Evolutionary conservation across 768 basidiomycete genomes (phyloP).

Genomic region (Boletus fagicola): DNA sequence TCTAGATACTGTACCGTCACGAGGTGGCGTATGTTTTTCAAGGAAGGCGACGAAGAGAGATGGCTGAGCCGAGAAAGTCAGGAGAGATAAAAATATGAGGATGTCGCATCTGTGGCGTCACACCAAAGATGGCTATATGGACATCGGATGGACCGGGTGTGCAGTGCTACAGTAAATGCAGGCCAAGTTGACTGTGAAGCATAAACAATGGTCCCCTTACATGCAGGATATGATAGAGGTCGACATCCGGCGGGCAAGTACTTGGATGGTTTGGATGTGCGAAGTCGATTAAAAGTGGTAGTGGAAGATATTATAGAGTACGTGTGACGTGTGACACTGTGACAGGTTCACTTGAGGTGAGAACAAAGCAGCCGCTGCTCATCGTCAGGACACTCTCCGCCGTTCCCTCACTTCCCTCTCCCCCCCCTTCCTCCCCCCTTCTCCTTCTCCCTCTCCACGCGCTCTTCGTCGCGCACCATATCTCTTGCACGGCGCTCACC

Average conservation of each 20-base stretch:
- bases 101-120: slow-evolving; percentile 10
- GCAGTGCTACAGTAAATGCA: not conserved
- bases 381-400: slow-evolving; percentile 11
- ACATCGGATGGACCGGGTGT: not conserved
- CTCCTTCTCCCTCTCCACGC: no score
- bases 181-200: no score
- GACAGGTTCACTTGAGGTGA: slow-evolving; percentile 20
- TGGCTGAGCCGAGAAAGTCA: not conserved
- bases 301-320: no score
- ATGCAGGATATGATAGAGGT: not conserved
- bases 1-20: not conserved
- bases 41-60: not conserved
- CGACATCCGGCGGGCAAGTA: not conserved
- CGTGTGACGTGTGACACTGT: slow-evolving; percentile 22
- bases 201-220: no score
- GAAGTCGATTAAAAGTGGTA: not conserved
- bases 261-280: not conserved
- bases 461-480: not conserved
- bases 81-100: slow-evolving; percentile 11
- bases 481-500: not conserved
- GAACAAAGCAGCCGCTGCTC: slow-evolving; percentile 24
- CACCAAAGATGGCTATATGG: slow-evolving; percentile 20
- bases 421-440: no score
- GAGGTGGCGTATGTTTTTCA: not conserved
- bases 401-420: slow-evolving; percentile 6